phyloP scores from a whole-genome alignment of 75 land plant genomes.

The Pinus albicaulis region DNA sequence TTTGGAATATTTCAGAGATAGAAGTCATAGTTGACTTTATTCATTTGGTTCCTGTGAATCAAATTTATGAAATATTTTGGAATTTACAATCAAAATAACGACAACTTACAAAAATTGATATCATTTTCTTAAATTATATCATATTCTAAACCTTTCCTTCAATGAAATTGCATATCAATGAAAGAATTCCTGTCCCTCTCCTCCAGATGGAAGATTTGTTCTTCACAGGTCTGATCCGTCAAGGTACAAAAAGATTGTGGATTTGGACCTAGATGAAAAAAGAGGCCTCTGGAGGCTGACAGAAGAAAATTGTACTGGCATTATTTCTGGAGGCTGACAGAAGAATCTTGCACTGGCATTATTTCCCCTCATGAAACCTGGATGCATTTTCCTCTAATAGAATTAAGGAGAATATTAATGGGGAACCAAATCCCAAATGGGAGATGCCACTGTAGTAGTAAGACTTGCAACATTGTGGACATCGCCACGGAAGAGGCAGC shows the following conservation, averaged over 20 bases:
- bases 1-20: too few species aligned
- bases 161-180: slow-evolving; percentile 6
- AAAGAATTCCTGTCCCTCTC: slow-evolving; percentile 33
- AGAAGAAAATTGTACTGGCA: slow-evolving; percentile 29
- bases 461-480: slow-evolving; percentile 7
- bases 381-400: slow-evolving; percentile 37
- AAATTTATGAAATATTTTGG: too few species aligned
- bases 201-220: slow-evolving; percentile 35
- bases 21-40: too few species aligned
- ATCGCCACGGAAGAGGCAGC: background rate
- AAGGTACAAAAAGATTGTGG: slow-evolving; percentile 41
- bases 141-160: too few species aligned
- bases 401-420: background rate
- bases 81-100: too few species aligned
- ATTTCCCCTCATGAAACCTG: slow-evolving; percentile 32
- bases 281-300: slow-evolving; percentile 20
- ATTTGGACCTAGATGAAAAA: slow-evolving; percentile 26
- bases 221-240: slow-evolving; percentile 36
- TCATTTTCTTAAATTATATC: slow-evolving; percentile 26
- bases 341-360: slow-evolving; percentile 32
- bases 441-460: too few species aligned
- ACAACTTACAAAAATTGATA: slow-evolving; percentile 13
- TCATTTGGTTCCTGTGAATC: too few species aligned
- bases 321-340: slow-evolving; percentile 24
- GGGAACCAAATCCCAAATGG: background rate